Conservation (phyloP, 2,329 filamentous ascomycete genomes). For the Penicillium glabrum region DNA sequence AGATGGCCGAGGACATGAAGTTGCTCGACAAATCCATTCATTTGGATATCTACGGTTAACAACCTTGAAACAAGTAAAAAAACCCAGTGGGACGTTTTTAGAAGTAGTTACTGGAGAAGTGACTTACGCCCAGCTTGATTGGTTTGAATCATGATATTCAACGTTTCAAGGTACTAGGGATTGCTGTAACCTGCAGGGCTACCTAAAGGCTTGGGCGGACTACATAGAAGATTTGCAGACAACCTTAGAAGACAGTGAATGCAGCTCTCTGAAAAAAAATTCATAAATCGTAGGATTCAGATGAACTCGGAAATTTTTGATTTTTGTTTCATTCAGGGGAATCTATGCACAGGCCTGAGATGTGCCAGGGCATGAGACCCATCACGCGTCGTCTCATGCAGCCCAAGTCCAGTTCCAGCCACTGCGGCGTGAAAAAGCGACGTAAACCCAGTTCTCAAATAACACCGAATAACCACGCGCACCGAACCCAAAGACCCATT, state of each 20-base stretch:
- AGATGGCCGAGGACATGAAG: no score
- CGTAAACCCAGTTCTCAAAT: slow-evolving; percentile 29
- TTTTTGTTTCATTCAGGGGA: slow-evolving; percentile 45
- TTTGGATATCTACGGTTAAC: no score
- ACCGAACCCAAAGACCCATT: slow-evolving; percentile 30
- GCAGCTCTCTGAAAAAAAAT: neutral
- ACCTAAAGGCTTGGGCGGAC: neutral
- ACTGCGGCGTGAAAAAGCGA: slow-evolving; percentile 30
- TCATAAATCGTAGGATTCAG: slow-evolving; percentile 1
- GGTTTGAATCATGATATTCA: no score
- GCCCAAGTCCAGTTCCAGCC: slow-evolving; percentile 31
- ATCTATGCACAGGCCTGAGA: slow-evolving; percentile 44
- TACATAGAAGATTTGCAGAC: neutral
- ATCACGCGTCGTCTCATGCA: slow-evolving; percentile 41
- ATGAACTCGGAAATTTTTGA: slow-evolving; percentile 37
- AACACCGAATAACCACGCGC: slow-evolving; percentile 41
- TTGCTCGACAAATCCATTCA: no score
- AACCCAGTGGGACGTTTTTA: no score
- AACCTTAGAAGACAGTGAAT: neutral
- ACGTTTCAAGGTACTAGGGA: no score
- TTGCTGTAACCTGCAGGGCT: no score
- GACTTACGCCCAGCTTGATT: no score
- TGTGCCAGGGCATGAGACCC: slow-evolving; percentile 41
- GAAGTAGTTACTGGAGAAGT: no score
- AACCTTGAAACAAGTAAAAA: no score